A percentile compares a stretch with the other conserved stretches of the same genome.
phyloP scores from a whole-genome alignment of 108 stramenopile species.

The Cyclotella distinguenda region DNA sequence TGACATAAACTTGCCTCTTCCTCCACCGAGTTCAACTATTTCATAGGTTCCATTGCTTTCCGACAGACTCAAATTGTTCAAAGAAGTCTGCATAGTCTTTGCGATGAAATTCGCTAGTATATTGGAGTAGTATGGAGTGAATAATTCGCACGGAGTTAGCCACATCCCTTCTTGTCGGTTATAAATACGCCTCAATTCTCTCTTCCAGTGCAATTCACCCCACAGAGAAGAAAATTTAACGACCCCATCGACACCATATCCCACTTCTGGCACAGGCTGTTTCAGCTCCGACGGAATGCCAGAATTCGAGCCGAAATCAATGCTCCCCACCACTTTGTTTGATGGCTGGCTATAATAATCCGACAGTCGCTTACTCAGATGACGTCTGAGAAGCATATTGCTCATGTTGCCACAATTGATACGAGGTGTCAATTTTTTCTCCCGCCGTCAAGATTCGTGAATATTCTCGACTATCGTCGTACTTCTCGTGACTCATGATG shows the following conservation, averaged over 20 bases:
- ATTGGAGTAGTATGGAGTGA: conserved; percentile 72
- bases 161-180: conserved; percentile 75
- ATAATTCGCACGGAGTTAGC: conserved; percentile 85
- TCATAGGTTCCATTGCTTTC: conserved; percentile 35
- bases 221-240: conserved; percentile 53
- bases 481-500: too few relatives aligned
- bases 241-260: neutral
- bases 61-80: neutral
- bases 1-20: too few relatives aligned
- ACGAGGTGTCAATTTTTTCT: too few relatives aligned
- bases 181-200: conserved; percentile 53
- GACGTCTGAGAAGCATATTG: conserved; percentile 6
- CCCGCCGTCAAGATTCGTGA: too few relatives aligned
- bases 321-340: conserved; percentile 42
- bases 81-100: conserved; percentile 22
- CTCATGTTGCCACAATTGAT: too few relatives aligned
- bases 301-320: conserved; percentile 9
- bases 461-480: too few relatives aligned
- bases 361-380: conserved; percentile 26
- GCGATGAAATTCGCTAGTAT: conserved; percentile 69
- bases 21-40: conserved; percentile 81
- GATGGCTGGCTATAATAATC: conserved; percentile 49
- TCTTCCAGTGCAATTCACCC: conserved; percentile 82
- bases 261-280: neutral
- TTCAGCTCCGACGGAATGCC: neutral